A percentile compares a stretch with the other conserved stretches of the same genome.
phyloP scores from a whole-genome alignment of 2,329 filamentous ascomycete genomes.

The Didymella lethalis region DNA sequence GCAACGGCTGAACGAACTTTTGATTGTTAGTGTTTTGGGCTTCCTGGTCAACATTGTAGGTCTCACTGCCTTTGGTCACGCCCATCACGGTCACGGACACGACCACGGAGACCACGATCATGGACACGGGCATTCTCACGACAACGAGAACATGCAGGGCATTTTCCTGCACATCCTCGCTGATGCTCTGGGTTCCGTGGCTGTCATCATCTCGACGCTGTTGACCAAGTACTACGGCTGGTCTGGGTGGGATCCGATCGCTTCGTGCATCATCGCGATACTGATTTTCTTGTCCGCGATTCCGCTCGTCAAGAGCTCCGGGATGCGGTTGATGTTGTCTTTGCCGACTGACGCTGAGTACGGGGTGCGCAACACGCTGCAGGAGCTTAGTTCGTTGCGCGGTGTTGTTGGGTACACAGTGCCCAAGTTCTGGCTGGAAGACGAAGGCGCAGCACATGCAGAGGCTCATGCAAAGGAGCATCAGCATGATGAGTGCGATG shows the following conservation, averaged over 20 bases:
- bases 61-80: conserved; percentile 79
- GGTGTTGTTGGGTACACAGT: conserved; percentile 87
- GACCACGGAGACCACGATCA: conserved; percentile 53
- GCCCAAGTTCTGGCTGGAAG: conserved; percentile 92
- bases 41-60: conserved; percentile 91
- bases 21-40: conserved; percentile 86
- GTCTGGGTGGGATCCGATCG: conserved; percentile 93
- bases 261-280: conserved; percentile 90
- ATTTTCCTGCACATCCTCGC: conserved; percentile 96
- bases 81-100: conserved; percentile 64
- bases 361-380: conserved; percentile 82
- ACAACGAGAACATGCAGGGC: conserved; percentile 97
- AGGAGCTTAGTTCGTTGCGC: conserved; percentile 80
- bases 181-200: conserved; percentile 91
- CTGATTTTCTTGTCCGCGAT: conserved; percentile 93
- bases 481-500: conserved; percentile 35
- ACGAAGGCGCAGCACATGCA: conserved; percentile 58
- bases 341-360: conserved; percentile 88
- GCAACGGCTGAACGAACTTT: conserved; percentile 82
- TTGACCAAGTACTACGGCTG: conserved; percentile 88
- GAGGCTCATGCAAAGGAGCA: conserved; percentile 54
- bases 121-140: conserved; percentile 64
- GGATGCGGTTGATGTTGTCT: conserved; percentile 81
- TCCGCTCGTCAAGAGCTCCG: conserved; percentile 85
- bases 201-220: conserved; percentile 90